A percentile compares a stretch with the other conserved stretches of the same genome.
Conservation (phyloP, 495 filamentous ascomycete species). For the Penicillium cataractarum region DNA sequence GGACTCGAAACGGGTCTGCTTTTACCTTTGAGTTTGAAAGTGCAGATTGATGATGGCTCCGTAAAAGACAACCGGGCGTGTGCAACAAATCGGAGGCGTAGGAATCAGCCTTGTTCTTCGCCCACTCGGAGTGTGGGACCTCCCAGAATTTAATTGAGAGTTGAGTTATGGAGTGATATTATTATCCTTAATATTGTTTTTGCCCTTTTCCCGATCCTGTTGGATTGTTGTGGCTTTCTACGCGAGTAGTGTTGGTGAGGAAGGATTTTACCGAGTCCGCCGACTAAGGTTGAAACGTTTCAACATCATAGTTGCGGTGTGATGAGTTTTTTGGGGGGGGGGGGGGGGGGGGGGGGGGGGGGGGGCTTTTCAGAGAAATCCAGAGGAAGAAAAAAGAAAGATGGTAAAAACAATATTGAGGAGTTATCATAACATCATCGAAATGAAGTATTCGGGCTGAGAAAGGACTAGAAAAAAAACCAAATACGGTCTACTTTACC, state of each 20-base stretch:
- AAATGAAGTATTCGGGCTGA: neutral
- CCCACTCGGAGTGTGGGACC: slow-evolving; percentile 2
- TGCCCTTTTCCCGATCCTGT: neutral
- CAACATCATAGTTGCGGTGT: neutral
- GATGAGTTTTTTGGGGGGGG: too few relatives aligned
- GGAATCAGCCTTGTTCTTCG: slow-evolving; percentile 14
- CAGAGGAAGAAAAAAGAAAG: neutral
- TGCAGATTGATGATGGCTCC: neutral
- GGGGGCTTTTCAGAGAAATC: neutral
- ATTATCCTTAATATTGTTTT: neutral
- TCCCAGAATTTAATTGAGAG: neutral
- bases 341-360: too few relatives aligned
- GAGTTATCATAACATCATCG: neutral
- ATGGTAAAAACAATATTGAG: neutral
- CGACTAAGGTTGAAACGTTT: neutral
- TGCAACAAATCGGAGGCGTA: slow-evolving; percentile 28
- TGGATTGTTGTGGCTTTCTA: neutral
- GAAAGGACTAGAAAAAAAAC: neutral
- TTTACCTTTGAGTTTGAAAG: neutral
- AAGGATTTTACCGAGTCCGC: neutral
- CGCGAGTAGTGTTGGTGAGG: neutral
- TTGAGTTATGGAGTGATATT: neutral
- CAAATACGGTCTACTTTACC: neutral
- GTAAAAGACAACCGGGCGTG: neutral
- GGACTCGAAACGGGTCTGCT: neutral